Evolutionary conservation across 352 stramenopile genomes (phyloP), one percentile per base, ranked within the genome.

Genomic region (Thalassiosira livingstoniorum): DNA sequence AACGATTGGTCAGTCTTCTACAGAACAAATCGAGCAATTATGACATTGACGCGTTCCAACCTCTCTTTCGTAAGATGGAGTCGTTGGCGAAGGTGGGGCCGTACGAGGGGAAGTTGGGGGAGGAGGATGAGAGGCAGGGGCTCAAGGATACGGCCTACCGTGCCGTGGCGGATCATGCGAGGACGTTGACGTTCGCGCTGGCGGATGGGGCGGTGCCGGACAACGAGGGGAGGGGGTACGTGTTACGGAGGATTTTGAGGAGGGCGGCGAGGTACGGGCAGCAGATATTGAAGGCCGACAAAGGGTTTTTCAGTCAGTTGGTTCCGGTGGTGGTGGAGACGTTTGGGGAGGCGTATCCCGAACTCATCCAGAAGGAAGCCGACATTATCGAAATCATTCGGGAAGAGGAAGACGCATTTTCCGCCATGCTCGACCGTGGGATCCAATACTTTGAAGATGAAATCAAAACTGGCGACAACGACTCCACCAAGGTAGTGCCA

Each of bases 151-250:
- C 94, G 34, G 95, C 95, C 11, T 97, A 96, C 65, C 77, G 98
- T 63, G 98, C 99, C 21, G 95, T 99, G 32, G 97, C 98, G 0
- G 98, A 99, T 94, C 98, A 99, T 89, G 97, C 98, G 39, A 93
- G 98, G 61, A 99, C 97, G 10, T 92, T 99, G 23, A 97, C 94
- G 25, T 99, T 99, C 81, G 98, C 98, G 15, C 98, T 99, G 88
- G 96, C 97, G 21, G 98, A 99, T 87, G 97, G 97, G 11, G 97
- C 97, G 18, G 92, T 98, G 34, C 98, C 98, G 1, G 97, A 93
- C 72, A 99, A 99, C 89, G 97, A 99, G 79, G 98, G 98, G 39
- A 93, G 98, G 32, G 98, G 98, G 32, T 99, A 99, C 89, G 98
- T 99, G 34, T 90, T 99, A 54, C 91, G 98, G 72, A 96, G 98